phyloP scores from a whole-genome alignment of 495 filamentous ascomycete genomes.

The Neurospora hispaniola region DNA sequence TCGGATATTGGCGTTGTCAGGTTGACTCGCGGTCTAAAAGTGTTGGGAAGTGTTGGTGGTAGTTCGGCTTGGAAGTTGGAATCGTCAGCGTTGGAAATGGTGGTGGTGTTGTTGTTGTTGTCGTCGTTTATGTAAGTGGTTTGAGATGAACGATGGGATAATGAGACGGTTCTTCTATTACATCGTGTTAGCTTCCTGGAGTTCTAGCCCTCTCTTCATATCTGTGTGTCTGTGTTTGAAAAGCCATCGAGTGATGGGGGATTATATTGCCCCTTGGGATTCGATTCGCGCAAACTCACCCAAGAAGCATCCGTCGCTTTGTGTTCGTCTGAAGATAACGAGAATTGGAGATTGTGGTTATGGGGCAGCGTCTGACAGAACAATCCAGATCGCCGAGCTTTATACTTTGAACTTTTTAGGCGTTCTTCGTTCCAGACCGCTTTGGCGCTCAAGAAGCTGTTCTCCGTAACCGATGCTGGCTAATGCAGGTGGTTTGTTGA shows the following conservation, averaged over 20 bases:
- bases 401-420: background rate
- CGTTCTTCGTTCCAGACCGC: background rate
- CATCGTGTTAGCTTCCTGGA: background rate
- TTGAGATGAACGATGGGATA: background rate
- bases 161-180: background rate
- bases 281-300: background rate
- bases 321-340: background rate
- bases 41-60: background rate
- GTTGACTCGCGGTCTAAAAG: background rate
- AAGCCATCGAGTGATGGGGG: background rate
- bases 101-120: background rate
- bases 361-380: background rate
- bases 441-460: background rate
- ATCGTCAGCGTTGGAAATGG: background rate
- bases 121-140: background rate
- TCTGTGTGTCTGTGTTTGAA: background rate
- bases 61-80: background rate
- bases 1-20: background rate
- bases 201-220: background rate
- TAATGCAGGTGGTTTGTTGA: background rate
- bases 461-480: background rate
- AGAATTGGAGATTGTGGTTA: background rate
- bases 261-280: background rate
- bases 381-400: background rate
- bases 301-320: background rate